phyloP scores from a whole-genome alignment of 2,329 filamentous ascomycete species.

The Fusarium sp. region DNA sequence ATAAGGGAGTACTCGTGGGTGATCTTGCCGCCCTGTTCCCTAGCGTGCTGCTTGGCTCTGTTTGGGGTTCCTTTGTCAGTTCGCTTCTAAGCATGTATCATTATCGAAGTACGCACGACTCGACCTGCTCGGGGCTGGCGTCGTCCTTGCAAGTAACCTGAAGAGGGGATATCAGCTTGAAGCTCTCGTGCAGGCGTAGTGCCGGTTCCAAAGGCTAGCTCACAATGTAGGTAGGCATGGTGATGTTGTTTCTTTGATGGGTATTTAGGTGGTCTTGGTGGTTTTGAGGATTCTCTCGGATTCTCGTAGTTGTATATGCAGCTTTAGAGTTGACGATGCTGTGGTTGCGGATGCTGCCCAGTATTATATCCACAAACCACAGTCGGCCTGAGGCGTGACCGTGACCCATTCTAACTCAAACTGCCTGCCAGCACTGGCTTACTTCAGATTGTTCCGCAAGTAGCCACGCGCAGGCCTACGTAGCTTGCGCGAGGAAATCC shows the following conservation, averaged over 20 bases:
- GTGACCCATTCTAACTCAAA: conserved; percentile 36
- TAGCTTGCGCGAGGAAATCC: conserved; percentile 25
- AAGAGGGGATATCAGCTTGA: conserved; percentile 25
- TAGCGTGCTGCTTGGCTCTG: conserved; percentile 79
- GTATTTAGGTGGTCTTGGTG: conserved; percentile 2
- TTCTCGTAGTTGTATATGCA: conserved; percentile 25
- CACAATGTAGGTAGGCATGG: conserved; percentile 66
- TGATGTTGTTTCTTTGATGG: conserved; percentile 39
- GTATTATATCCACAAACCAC: conserved; percentile 40
- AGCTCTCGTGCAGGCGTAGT: background rate
- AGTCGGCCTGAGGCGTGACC: conserved; percentile 40
- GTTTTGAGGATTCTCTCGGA: conserved; percentile 20
- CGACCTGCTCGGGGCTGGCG: conserved; percentile 70
- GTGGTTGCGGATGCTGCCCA: conserved; percentile 33
- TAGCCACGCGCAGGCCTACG: conserved; percentile 16
- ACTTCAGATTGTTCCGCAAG: conserved; percentile 8
- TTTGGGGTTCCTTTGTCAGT: conserved; percentile 9
- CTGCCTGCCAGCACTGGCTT: background rate
- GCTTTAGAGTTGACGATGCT: conserved; percentile 16
- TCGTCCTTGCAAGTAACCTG: conserved; percentile 83
- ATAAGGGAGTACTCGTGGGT: conserved; percentile 83
- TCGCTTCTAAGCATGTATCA: background rate
- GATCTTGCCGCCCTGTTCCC: conserved; percentile 82
- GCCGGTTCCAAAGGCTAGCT: conserved; percentile 26
- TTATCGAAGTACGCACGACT: conserved; percentile 60